phyloP scores from a whole-genome alignment of 2,329 filamentous ascomycete genomes.

The Talaromyces sp. region DNA sequence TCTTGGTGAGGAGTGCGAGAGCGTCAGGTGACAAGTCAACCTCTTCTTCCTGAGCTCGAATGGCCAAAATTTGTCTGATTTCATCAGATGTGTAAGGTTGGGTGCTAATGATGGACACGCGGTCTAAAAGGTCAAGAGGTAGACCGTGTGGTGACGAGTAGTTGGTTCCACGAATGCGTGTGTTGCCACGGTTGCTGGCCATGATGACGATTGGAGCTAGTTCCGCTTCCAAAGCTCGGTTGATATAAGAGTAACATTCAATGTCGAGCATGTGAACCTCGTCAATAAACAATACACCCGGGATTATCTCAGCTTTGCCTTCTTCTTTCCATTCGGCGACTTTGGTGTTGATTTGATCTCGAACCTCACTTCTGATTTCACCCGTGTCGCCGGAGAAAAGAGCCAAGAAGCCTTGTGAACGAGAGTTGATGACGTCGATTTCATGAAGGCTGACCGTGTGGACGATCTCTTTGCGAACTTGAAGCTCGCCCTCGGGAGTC shows the following conservation, averaged over 20 bases:
- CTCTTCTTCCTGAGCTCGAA: conserved; percentile 93
- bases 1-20: conserved; percentile 88
- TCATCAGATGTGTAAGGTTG: conserved; percentile 78
- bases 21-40: conserved; percentile 88
- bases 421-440: conserved; percentile 98
- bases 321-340: conserved; percentile 99
- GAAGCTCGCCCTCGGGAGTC: conserved; percentile 93
- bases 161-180: conserved; percentile 86
- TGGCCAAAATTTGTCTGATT: conserved; percentile 85
- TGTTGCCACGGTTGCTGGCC: conserved; percentile 92
- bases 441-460: conserved; percentile 97
- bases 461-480: conserved; percentile 94
- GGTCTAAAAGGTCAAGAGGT: conserved; percentile 91
- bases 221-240: conserved; percentile 91
- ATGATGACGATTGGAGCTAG: conserved; percentile 97
- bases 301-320: conserved; percentile 96
- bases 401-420: conserved; percentile 96
- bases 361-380: conserved; percentile 93
- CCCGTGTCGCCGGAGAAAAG: conserved; percentile 97
- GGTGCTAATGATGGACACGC: conserved; percentile 94
- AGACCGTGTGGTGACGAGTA: conserved; percentile 92
- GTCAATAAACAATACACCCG: conserved; percentile 95
- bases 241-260: conserved; percentile 98
- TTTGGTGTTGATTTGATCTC: conserved; percentile 98
- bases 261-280: conserved; percentile 99